Evolutionary conservation across 768 basidiomycete genomes (phyloP), one percentile per base, ranked within the genome.

Genomic region (Leccinum pellstonianum): DNA sequence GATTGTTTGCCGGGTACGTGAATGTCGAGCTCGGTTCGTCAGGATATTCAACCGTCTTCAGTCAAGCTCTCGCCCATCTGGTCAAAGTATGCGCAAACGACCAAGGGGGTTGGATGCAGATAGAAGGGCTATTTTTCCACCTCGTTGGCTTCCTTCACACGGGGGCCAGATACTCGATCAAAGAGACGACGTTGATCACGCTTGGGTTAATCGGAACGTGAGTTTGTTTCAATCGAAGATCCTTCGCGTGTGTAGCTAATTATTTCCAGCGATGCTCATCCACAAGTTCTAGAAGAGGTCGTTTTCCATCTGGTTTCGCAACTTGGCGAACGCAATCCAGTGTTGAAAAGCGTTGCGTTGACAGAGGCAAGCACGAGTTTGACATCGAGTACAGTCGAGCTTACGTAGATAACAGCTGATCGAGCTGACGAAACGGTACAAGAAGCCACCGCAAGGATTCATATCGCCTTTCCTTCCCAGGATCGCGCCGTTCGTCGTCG

Each of bases 1-100:
- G 90, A 38, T 68, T 92, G 15, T 76, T 79, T 62, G 87, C 90
- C 54, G 91, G 90, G 90, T 91, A 71, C 64, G 83, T 71, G 41
- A 1, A 55, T 19, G 3, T 37, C 27, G 21, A 21, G 4, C 17
- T 3, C 3, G 11, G 25, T 5, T n/a, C 17, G 25, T 27, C 5
- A 37, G 23, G 46, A 23, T 58, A 38, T 56, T 73, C 49, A 71
- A 50, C 35, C 47, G n/a, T 60, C 38, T 54, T 37, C n/a, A 75
- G 73, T 27, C 80, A 80, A 63, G 78, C 81, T 5, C 66, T 88
- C 10, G 77, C 75, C 10, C 79, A 80, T 14, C 67, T 87, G 6
- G 66, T 85, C 43, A 76, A 77, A 27, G 61, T 78, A n/a, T 79
- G 80, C 52, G 75, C 75, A 10, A 67, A 73, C 4, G 65, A 72